Conservation (phyloP, 2,329 filamentous ascomycete genomes). For the Lojkania enalia region DNA sequence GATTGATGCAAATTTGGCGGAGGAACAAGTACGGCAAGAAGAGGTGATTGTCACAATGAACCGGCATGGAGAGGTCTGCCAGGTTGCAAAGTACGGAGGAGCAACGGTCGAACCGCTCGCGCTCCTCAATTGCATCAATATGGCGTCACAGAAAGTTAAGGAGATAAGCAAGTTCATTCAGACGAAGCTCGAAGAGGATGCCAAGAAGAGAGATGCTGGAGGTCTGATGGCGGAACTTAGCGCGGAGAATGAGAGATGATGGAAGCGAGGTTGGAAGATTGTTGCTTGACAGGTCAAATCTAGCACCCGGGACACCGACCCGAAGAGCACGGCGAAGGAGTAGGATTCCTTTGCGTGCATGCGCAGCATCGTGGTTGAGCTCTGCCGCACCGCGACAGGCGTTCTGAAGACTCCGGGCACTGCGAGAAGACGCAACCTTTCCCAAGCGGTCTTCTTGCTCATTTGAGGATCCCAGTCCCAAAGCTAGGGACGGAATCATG, state of each 20-base stretch:
- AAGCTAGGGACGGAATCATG: too few relatives aligned
- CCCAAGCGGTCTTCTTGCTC: too few relatives aligned
- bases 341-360: too few relatives aligned
- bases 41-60: slow-evolving; percentile 85
- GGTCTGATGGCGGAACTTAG: slow-evolving; percentile 80
- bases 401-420: too few relatives aligned
- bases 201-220: slow-evolving; percentile 74
- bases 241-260: slow-evolving; percentile 79
- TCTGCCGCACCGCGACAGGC: too few relatives aligned
- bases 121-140: slow-evolving; percentile 73
- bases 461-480: too few relatives aligned
- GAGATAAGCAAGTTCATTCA: slow-evolving; percentile 76
- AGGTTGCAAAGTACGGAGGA: slow-evolving; percentile 88
- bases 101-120: slow-evolving; percentile 76
- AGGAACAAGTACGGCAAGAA: slow-evolving; percentile 75
- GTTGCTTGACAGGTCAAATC: too few relatives aligned
- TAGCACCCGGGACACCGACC: too few relatives aligned
- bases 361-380: too few relatives aligned
- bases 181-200: slow-evolving; percentile 73
- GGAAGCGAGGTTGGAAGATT: too few relatives aligned
- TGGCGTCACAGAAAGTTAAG: slow-evolving; percentile 78
- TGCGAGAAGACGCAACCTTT: too few relatives aligned
- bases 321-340: too few relatives aligned
- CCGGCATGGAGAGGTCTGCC: slow-evolving; percentile 85
- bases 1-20: slow-evolving; percentile 71